Evolutionary conservation across 2,329 filamentous ascomycete genomes (phyloP), one percentile per base, ranked within the genome.

Genomic region (Ceratocystis ficicola): DNA sequence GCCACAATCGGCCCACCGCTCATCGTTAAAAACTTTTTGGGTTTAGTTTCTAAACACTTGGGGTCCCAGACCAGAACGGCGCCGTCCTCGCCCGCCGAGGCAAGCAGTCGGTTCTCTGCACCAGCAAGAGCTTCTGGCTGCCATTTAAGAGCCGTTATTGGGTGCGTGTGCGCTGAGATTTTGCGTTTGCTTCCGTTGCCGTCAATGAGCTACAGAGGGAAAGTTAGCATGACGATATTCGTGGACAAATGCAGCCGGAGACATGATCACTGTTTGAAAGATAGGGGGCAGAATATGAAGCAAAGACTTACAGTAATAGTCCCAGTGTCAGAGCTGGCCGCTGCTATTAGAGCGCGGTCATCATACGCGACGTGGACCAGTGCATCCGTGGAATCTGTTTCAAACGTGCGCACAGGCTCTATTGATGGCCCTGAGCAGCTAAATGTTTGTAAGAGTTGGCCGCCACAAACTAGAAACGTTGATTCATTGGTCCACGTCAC

Each of bases 61-160:
- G 80, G 82, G 69, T 86, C 85, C 82, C 83, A 86, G 30, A 86
- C 81, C 59, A 80, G 76, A 62, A 87, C 84, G 10, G 81, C 81
- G 28, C 83, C 83, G 69, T 87, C 84, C 68, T 86, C 83, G 2
- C 81, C 81, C 28, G 83, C 83, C 1, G 83, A 83, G 6, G 84
- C 84, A 66, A 86, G 78, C 2, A 86, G 74, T 28, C 84, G 77
- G 69, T 85, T 82, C 62, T 80, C 79, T 1, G 72, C 70, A 25
- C 62, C 63, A 20, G 65, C 64, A 20, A 82, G 69, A 3, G 52
- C 36, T 44, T 64, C 57, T 10, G 84, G 84, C 70, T 86, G 84
- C 83, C 84, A 87, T 67, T 79, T 76, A 68, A 86, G 75, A 2
- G 80, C 78, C 0, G 82, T 85, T 64, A 86, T 80, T 28, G 78